Base-by-base conservation (phyloP, 78 protist species). In the Dictyostelium citrinum region DNA sequence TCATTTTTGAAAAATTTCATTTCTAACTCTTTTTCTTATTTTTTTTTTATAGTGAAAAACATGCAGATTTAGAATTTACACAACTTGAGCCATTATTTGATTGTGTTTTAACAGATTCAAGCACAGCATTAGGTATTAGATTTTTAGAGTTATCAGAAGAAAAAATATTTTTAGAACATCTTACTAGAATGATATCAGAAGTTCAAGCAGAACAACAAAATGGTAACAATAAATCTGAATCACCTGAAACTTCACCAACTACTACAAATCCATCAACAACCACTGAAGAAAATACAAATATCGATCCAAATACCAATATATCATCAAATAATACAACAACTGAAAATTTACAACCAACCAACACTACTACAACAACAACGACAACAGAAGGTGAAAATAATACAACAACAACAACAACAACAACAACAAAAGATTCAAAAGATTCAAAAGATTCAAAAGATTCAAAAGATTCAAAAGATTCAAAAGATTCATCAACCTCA, bases 31-130 rank as follows among this genome's bases (percentile, higher is more conserved):
- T 64, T 1, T 1, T 10, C 64, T 31, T 8, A 24, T n/a, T 78
- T 29, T 29, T n/a, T 51, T 17, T 12, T 12, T 46, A 39, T n/a
- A 91, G 95, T 51, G 74, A 78, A 61, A 83, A 84, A 58, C 95
- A 91, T 82, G 22, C 83, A 58, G 95, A 80, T 81, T 83, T 93
- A 55, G 96, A 93, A 70, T 72, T 43, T 64, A 78, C 93, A 24
- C 96, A 93, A 76, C 46, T 93, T 5, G 96, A 93, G 46, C 96
- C 96, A 64, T 71, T 88, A 24, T 93, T 93, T 83, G 83, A 81
- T 83, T 82, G 90, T 76, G 91, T 84, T 41, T 51, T 93, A 49
- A 67, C 83, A n/a, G 95, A 91, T 37, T 33, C 81, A 55, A 85
- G 90, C 17, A 84, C 90, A 22, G 96, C 96, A 35, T 24, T 93